Evolutionary conservation across 2,329 filamentous ascomycete species (phyloP).

Genomic region (Akanthomyces uredinophilus): DNA sequence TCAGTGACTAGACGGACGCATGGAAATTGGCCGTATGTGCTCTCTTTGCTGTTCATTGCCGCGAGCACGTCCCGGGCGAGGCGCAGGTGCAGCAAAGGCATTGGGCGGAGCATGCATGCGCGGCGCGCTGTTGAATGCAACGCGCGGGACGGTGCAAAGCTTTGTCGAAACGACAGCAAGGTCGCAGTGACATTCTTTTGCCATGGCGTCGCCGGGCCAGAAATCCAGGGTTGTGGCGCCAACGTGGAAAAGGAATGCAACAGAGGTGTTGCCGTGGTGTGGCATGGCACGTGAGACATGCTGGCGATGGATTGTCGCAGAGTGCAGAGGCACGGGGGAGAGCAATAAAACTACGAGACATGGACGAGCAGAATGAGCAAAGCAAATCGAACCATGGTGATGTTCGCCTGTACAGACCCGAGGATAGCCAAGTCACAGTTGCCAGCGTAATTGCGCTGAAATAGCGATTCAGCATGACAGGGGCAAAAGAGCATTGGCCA

Average conservation of each 20-base stretch:
- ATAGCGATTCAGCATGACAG: background rate
- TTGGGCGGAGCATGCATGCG: background rate
- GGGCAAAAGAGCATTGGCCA: background rate
- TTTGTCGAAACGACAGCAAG: background rate
- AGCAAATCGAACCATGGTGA: background rate
- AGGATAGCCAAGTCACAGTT: no score
- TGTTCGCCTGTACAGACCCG: no score
- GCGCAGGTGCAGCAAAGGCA: no score
- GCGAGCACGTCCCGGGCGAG: no score
- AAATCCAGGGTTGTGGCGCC: background rate
- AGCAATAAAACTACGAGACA: background rate
- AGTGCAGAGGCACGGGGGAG: background rate
- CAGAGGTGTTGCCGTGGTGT: background rate
- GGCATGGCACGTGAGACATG: background rate
- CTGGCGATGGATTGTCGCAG: background rate
- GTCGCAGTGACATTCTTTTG: background rate
- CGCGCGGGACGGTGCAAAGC: background rate
- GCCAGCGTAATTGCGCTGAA: background rate
- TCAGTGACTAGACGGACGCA: no score
- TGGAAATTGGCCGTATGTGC: no score
- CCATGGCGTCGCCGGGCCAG: background rate
- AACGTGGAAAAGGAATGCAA: background rate
- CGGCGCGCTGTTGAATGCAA: background rate
- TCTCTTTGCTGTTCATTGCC: no score
- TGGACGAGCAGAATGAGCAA: background rate